phyloP scores from a whole-genome alignment of 176 grass and related monocot genomes.

The Carex kokanica region DNA sequence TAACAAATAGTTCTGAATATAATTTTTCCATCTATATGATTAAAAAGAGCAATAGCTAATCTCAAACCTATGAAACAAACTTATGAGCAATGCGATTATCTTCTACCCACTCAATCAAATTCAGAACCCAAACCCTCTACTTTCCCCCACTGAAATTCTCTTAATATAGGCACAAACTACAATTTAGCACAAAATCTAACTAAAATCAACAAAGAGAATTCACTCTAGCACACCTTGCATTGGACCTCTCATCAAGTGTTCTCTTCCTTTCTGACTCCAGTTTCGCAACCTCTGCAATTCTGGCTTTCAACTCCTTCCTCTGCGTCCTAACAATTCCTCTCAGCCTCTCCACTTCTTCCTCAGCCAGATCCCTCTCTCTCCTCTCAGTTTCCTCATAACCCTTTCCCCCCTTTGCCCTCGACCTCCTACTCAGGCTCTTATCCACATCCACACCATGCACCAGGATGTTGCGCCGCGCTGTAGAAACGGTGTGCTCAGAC shows the following conservation, averaged over 20 bases:
- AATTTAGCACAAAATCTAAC: background rate
- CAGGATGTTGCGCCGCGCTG: slow-evolving; percentile 75
- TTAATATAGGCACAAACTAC: background rate
- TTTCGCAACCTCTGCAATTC: slow-evolving; percentile 68
- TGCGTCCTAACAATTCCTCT: slow-evolving; percentile 80
- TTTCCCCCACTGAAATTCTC: background rate
- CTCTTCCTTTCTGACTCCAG: slow-evolving; percentile 90
- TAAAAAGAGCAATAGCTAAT: background rate
- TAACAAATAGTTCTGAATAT: slow-evolving; percentile 16
- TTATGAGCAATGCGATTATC: background rate
- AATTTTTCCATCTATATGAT: background rate
- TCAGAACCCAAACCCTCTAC: background rate
- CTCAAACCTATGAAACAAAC: background rate
- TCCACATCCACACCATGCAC: slow-evolving; percentile 76
- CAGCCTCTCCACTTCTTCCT: slow-evolving; percentile 84
- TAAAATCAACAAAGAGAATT: slow-evolving; percentile 10
- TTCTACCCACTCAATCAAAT: background rate
- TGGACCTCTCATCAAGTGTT: slow-evolving; percentile 79
- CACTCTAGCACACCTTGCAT: slow-evolving; percentile 57
- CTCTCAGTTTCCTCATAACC: slow-evolving; percentile 54
- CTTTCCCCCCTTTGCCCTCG: slow-evolving; percentile 42
- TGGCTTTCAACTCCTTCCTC: slow-evolving; percentile 86
- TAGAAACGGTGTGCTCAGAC: slow-evolving; percentile 85
- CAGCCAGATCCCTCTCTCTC: slow-evolving; percentile 82
- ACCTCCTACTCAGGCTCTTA: slow-evolving; percentile 31